A percentile compares a stretch with the other conserved stretches of the same genome.
These are phyloP conservation scores for Trametes gibbosa DNA, from an alignment of 768 basidiomycete genomes.

Conservation along the genomic window DNA sequence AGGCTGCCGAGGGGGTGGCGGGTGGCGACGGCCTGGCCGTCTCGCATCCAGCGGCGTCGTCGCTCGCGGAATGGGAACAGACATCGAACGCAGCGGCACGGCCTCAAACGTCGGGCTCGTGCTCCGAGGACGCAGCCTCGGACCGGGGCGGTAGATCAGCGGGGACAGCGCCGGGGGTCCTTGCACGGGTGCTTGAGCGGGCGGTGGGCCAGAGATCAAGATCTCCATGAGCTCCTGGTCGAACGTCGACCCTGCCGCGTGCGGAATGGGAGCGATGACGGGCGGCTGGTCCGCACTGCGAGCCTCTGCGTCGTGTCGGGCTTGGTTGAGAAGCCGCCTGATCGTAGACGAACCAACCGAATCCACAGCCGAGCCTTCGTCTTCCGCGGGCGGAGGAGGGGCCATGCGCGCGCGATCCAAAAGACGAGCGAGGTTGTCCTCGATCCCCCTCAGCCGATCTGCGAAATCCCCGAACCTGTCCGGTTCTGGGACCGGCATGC, in stretches of 20 bases:
- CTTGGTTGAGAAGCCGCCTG: slow-evolving; percentile 26
- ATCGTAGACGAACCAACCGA: slow-evolving; percentile 28
- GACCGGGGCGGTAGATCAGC: slow-evolving; percentile 52
- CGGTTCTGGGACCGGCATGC: background rate
- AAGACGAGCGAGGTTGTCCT: slow-evolving; percentile 25
- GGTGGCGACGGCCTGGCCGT: background rate
- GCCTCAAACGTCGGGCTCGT: slow-evolving; percentile 36
- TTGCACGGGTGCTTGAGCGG: slow-evolving; percentile 39
- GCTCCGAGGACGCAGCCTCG: slow-evolving; percentile 39
- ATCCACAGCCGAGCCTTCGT: slow-evolving; percentile 30
- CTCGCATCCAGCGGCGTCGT: background rate
- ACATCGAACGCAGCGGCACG: slow-evolving; percentile 30
- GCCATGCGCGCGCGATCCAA: slow-evolving; percentile 17
- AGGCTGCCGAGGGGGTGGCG: background rate
- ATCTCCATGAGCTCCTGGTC: slow-evolving; percentile 62
- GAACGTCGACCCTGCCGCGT: slow-evolving; percentile 47
- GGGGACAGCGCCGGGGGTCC: slow-evolving; percentile 53
- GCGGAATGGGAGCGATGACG: slow-evolving; percentile 45
- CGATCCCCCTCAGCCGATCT: slow-evolving; percentile 29
- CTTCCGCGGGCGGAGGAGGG: slow-evolving; percentile 12
- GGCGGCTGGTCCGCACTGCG: slow-evolving; percentile 30
- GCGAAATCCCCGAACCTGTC: slow-evolving; percentile 26
- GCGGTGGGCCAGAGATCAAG: slow-evolving; percentile 44
- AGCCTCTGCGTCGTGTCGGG: slow-evolving; percentile 22
- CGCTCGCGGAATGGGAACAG: slow-evolving; percentile 22